These are phyloP conservation scores for Starmerella floris DNA, from an alignment of 805 yeast species.

Conservation along the genomic window DNA sequence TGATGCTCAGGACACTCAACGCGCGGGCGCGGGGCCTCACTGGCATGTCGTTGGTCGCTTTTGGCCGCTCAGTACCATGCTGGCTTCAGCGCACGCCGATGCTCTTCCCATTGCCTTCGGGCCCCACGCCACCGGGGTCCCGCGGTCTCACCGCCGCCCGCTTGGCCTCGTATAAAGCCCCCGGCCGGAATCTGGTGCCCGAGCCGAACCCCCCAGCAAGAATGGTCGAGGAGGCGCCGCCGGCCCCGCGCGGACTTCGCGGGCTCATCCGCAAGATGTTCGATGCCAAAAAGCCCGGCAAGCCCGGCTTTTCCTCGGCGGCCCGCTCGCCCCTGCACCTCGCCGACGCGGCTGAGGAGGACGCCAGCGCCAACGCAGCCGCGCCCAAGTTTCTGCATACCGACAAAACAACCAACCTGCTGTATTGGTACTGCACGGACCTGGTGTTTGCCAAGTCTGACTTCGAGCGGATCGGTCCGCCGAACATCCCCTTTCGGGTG, in stretches of 20 bases:
- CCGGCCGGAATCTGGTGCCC: conserved; percentile 12
- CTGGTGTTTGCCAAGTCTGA: conserved; percentile 24
- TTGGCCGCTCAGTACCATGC: too few species aligned
- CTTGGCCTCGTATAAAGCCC: conserved; percentile 6
- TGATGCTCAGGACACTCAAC: background rate
- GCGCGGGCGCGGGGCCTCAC: background rate
- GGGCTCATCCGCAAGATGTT: conserved; percentile 11
- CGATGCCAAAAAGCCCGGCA: conserved; percentile 1
- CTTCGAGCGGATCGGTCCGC: conserved; percentile 26
- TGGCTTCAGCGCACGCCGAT: too few species aligned
- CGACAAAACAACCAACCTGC: conserved; percentile 20
- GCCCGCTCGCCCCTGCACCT: conserved; percentile 1
- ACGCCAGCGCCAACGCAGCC: background rate
- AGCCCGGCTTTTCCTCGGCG: background rate
- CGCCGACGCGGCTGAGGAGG: background rate
- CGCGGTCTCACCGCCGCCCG: background rate
- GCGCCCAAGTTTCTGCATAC: conserved; percentile 17
- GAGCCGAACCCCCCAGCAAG: conserved; percentile 14
- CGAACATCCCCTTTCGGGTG: conserved; percentile 28
- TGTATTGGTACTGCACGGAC: conserved; percentile 27
- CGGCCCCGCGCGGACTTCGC: conserved; percentile 13
- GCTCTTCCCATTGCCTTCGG: too few species aligned
- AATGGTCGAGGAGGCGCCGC: conserved; percentile 15
- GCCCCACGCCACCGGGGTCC: too few species aligned
- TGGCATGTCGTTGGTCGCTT: too few species aligned